These are phyloP conservation scores for Solanum clarkiae DNA, from an alignment of 257 asterid genomes.

Conservation along the genomic window DNA sequence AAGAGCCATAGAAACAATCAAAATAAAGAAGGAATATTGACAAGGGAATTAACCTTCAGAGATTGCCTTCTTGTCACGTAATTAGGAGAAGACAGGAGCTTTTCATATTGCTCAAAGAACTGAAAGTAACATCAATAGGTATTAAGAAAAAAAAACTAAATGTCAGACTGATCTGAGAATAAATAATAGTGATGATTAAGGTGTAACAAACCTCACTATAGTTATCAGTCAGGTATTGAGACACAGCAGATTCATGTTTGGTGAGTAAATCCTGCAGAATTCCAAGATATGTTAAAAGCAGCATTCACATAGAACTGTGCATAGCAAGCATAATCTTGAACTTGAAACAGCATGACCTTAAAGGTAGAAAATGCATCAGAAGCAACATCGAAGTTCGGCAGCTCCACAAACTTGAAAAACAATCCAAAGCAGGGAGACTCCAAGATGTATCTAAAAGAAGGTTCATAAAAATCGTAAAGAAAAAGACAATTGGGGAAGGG, in stretches of 20 bases:
- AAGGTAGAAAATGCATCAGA: slow-evolving; percentile 96
- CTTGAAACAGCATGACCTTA: slow-evolving; percentile 47
- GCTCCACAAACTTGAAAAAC: slow-evolving; percentile 85
- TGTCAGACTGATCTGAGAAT: background rate
- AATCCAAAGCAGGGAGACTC: slow-evolving; percentile 95
- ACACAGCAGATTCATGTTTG: slow-evolving; percentile 63
- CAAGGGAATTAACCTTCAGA: slow-evolving; percentile 60
- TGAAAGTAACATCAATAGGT: slow-evolving; percentile 13
- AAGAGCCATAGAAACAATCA: slow-evolving; percentile 9
- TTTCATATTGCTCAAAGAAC: slow-evolving; percentile 93
- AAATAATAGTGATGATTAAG: background rate
- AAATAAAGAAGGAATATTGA: slow-evolving; percentile 7
- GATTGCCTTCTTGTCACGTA: slow-evolving; percentile 98
- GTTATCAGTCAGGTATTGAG: slow-evolving; percentile 64
- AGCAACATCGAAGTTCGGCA: slow-evolving; percentile 82
- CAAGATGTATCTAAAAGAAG: slow-evolving; percentile 64
- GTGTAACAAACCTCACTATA: slow-evolving; percentile 54
- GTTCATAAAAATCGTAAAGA: slow-evolving; percentile 1
- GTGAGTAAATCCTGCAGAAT: slow-evolving; percentile 75
- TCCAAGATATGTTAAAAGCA: background rate
- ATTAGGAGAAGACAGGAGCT: slow-evolving; percentile 64
- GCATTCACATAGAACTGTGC: background rate
- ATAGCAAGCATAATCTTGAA: background rate
- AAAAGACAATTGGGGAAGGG: background rate
- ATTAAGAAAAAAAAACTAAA: background rate